Percentiles rank a stretch among this genome's conserved stretches.
These are phyloP conservation scores for Curvularia eragrostidis DNA, from an alignment of 2,329 filamentous ascomycete species.

Conservation along the genomic window DNA sequence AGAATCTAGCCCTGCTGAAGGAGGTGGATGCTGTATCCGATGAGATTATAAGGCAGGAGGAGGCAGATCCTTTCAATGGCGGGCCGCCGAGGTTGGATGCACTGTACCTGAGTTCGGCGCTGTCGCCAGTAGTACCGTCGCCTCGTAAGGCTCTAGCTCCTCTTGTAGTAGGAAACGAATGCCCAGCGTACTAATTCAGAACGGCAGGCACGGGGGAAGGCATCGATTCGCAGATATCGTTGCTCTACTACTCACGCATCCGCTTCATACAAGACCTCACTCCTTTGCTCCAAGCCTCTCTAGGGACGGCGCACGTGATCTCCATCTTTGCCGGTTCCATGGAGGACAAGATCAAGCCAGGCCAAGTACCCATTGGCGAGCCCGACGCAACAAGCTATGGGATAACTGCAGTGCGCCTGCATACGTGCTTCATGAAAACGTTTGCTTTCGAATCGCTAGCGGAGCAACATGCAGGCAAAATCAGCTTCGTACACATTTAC, in stretches of 20 bases:
- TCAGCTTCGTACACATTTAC: conserved; percentile 41
- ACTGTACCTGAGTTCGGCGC: conserved; percentile 43
- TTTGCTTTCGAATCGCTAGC: conserved; percentile 40
- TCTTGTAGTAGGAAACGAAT: not conserved
- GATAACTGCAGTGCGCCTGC: conserved; percentile 34
- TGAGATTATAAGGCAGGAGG: conserved; percentile 38
- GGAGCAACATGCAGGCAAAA: conserved; percentile 28
- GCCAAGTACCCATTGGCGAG: conserved; percentile 39
- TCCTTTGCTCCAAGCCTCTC: conserved; percentile 40
- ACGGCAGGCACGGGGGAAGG: conserved; percentile 47
- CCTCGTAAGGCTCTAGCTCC: conserved; percentile 53
- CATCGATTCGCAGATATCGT: conserved; percentile 42
- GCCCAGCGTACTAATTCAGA: conserved; percentile 51
- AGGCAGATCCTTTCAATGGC: conserved; percentile 23
- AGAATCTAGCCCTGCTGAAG: conserved; percentile 43
- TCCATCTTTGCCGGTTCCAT: conserved; percentile 45
- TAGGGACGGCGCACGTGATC: conserved; percentile 35
- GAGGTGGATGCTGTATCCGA: conserved; percentile 45
- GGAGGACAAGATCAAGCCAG: conserved; percentile 35
- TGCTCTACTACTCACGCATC: conserved; percentile 48
- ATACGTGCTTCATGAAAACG: conserved; percentile 44
- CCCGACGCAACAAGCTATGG: conserved; percentile 31
- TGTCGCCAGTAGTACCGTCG: conserved; percentile 48
- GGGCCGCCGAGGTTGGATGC: conserved; percentile 43
- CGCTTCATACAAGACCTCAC: conserved; percentile 50